These are phyloP conservation scores for Massariosphaeria phaeospora DNA, from an alignment of 495 filamentous ascomycete genomes.

Conservation along the genomic window DNA sequence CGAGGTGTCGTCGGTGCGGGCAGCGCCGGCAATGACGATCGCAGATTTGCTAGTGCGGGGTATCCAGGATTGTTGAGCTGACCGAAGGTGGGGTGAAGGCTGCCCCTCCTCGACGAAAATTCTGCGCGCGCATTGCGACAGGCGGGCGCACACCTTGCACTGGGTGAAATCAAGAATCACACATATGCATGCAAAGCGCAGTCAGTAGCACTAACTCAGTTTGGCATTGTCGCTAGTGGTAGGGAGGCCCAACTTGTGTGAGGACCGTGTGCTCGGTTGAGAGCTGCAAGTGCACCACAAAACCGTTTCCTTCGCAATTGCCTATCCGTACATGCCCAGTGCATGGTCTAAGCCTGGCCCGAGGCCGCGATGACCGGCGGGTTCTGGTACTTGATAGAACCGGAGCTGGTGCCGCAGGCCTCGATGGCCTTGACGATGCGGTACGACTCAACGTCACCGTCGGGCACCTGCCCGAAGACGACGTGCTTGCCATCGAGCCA, in stretches of 20 bases:
- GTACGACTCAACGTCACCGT: slow-evolving; percentile 36
- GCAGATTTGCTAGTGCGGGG: slow-evolving; percentile 19
- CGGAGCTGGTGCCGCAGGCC: slow-evolving; percentile 38
- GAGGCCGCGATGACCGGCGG: slow-evolving; percentile 37
- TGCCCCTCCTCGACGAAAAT: slow-evolving; percentile 20
- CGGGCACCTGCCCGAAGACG: slow-evolving; percentile 44
- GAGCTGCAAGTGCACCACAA: background rate
- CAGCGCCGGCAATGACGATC: background rate
- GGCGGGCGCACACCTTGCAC: background rate
- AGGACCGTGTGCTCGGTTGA: background rate
- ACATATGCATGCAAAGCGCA: too few species aligned
- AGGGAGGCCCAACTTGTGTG: slow-evolving; percentile 3
- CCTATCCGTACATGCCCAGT: background rate
- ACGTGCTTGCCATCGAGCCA: slow-evolving; percentile 47
- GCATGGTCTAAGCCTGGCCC: slow-evolving; percentile 30
- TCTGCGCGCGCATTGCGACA: background rate
- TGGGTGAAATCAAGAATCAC: too few species aligned
- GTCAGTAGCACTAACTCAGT: background rate
- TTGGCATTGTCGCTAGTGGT: slow-evolving; percentile 14
- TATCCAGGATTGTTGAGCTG: slow-evolving; percentile 12
- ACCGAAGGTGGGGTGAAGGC: slow-evolving; percentile 17
- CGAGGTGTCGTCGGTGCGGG: too few species aligned
- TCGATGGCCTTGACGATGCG: slow-evolving; percentile 42
- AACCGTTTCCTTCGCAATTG: background rate
- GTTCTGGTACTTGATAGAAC: slow-evolving; percentile 41